Evolutionary conservation across 2,329 filamentous ascomycete species (phyloP), one percentile per base, ranked within the genome.

Genomic region (Aurifilum marmelostoma): DNA sequence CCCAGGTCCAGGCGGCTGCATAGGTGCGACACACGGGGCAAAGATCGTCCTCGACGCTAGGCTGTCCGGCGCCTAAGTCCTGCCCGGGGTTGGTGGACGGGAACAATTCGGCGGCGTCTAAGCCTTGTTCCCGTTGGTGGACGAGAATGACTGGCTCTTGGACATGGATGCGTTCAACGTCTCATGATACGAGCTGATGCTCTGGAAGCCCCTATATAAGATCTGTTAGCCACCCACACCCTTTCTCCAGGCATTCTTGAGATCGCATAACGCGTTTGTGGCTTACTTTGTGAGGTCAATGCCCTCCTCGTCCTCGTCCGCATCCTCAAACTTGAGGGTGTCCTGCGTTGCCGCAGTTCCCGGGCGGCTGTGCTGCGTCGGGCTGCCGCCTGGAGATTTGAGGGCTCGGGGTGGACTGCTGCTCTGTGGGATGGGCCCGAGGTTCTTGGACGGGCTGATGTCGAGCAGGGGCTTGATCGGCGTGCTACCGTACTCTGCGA

Each of bases 401-500:
- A 77, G 76, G 1, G 76, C 77, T 7, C 83, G 83, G 24, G 82
- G 83, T 34, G 88, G 88, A 72, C 88, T 90, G 75, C 88, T 90
- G 76, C 88, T 89, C 47, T 84, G 81, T 2, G 83, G 80, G 29
- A 82, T 69, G 9, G 73, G 73, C 37, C 78, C 79, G 29, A 78
- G 75, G 21, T 77, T 75, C 75, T 89, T 89, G 9, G 84, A 84
- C 1, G 89, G 89, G 74, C 88, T 90, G 54, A 85, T 76, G 70
- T 91, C 88, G 4, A 81, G 78, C 0, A 78, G 75, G 4, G 79
- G 80, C 73, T 83, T 83, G 66, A 92, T 82, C 1, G 92, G 92
- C 1, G 92, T 94, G 78, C 89, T 92, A 34, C 88, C 87, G 69
- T 93, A 87, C 73, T 94, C 91, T 54, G 91, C 89, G 78, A 92